phyloP scores from a whole-genome alignment of 1,284 basidiomycete species.

The Sporisorium scitamineum region DNA sequence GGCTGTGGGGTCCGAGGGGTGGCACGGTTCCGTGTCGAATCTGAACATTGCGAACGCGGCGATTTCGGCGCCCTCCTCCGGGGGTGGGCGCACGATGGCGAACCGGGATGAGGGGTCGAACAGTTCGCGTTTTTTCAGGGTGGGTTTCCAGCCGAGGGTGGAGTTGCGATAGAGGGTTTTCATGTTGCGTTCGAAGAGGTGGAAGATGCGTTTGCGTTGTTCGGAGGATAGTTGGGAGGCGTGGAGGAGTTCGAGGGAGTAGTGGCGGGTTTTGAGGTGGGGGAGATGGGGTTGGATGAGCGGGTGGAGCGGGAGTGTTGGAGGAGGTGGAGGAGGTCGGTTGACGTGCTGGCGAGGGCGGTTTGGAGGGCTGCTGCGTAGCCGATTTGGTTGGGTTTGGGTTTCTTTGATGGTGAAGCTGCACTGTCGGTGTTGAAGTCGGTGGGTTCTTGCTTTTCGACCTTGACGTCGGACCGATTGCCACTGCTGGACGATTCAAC shows the following conservation, averaged over 20 bases:
- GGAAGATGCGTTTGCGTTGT: slow-evolving; percentile 47
- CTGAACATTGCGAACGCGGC: slow-evolving; percentile 42
- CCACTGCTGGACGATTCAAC: too few species aligned
- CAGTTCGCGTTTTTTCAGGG: slow-evolving; percentile 27
- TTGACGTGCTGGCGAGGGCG: slow-evolving; percentile 6
- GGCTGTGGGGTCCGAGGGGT: slow-evolving; percentile 7
- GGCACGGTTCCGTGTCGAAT: slow-evolving; percentile 46
- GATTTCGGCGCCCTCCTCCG: slow-evolving; percentile 32
- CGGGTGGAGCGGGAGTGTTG: slow-evolving; percentile 21
- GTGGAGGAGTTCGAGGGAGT: slow-evolving; percentile 29
- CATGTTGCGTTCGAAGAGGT: slow-evolving; percentile 47
- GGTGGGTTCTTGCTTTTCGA: slow-evolving; percentile 10
- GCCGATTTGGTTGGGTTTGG: slow-evolving; percentile 16
- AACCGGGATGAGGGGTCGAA: slow-evolving; percentile 41
- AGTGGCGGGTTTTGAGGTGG: slow-evolving; percentile 9
- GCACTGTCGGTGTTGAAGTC: not conserved
- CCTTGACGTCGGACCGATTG: too few species aligned
- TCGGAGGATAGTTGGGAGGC: slow-evolving; percentile 21
- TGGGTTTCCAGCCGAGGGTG: slow-evolving; percentile 37
- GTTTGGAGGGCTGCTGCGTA: slow-evolving; percentile 15
- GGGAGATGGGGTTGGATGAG: slow-evolving; percentile 23
- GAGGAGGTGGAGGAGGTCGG: slow-evolving; percentile 18
- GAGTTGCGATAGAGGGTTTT: slow-evolving; percentile 48
- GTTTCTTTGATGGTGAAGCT: not conserved
- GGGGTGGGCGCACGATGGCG: slow-evolving; percentile 25